These are phyloP conservation scores for Asterochloris sp. DNA, from an alignment of 139 green algal species.

Conservation along the genomic window DNA sequence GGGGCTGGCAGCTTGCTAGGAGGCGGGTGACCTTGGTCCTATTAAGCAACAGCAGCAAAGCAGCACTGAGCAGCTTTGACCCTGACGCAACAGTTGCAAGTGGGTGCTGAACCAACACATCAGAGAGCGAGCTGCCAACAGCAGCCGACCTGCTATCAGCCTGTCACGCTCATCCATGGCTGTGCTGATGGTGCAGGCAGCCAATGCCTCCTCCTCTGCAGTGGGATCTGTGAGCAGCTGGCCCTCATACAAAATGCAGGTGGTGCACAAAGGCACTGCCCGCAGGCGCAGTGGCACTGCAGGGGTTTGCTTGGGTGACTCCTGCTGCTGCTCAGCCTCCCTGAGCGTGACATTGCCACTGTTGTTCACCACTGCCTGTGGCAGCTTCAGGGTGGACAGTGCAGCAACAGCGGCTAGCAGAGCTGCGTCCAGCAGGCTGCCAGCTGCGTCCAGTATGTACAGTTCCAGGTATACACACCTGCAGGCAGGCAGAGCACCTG, in stretches of 20 bases:
- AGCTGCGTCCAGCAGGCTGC: constrained; percentile 55
- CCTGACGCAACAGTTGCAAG: too few species aligned
- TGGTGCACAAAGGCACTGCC: constrained; percentile 4
- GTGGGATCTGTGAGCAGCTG: constrained; percentile 63
- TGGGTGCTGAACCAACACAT: too few species aligned
- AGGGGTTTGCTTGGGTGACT: neutral
- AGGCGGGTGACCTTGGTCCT: too few species aligned
- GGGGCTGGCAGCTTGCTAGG: too few species aligned
- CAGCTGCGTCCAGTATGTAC: constrained; percentile 70
- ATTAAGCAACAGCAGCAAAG: too few species aligned
- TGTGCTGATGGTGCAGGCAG: constrained; percentile 37
- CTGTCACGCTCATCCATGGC: constrained; percentile 41
- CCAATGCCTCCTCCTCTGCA: constrained; percentile 62
- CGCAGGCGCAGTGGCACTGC: neutral
- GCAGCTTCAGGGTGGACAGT: constrained; percentile 44
- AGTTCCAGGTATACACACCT: constrained; percentile 51
- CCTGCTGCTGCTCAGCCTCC: neutral
- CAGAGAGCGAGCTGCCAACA: neutral
- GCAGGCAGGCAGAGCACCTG: too few species aligned
- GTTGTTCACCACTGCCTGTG: constrained; percentile 31
- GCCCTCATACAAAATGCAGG: neutral
- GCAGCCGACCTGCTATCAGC: constrained; percentile 48
- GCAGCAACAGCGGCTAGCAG: constrained; percentile 63
- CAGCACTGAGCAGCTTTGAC: too few species aligned
- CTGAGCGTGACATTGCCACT: constrained; percentile 40